phyloP scores from a whole-genome alignment of 176 grass and related monocot genomes.

The Carex parvula region DNA sequence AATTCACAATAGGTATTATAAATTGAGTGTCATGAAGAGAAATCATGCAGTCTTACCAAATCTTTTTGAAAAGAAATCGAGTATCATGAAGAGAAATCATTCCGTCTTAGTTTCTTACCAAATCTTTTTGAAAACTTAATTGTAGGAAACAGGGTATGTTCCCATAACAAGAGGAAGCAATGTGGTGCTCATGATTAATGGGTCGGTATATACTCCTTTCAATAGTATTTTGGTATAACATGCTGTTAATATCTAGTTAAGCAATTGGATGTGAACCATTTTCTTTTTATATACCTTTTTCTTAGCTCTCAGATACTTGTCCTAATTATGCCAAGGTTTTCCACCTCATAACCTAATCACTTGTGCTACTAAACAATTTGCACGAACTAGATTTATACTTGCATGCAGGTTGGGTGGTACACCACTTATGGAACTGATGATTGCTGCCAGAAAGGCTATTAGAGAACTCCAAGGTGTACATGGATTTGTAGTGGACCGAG shows the following conservation, averaged over 20 bases:
- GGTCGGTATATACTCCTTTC: constrained; percentile 26
- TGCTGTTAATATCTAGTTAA: too few relatives aligned
- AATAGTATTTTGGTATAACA: background rate
- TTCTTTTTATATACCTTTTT: background rate
- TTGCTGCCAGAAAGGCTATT: constrained; percentile 42
- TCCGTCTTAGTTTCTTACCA: background rate
- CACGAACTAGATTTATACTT: background rate
- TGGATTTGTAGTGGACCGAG: constrained; percentile 45
- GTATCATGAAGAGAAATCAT: background rate
- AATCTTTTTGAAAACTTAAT: background rate
- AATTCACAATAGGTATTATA: background rate
- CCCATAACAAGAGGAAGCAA: constrained; percentile 41
- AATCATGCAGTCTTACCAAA: background rate
- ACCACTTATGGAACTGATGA: constrained; percentile 54
- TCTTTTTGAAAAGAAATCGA: background rate
- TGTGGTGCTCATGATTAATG: constrained; percentile 57
- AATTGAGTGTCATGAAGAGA: background rate
- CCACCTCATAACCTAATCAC: background rate
- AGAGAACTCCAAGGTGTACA: constrained; percentile 36
- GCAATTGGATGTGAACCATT: background rate
- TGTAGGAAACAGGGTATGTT: constrained; percentile 49
- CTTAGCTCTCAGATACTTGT: background rate
- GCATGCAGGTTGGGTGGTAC: constrained; percentile 38
- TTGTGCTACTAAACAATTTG: background rate
- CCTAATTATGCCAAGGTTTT: background rate